These are phyloP conservation scores for Boletus sp. DNA, from an alignment of 1,284 basidiomycete genomes.

Conservation along the genomic window DNA sequence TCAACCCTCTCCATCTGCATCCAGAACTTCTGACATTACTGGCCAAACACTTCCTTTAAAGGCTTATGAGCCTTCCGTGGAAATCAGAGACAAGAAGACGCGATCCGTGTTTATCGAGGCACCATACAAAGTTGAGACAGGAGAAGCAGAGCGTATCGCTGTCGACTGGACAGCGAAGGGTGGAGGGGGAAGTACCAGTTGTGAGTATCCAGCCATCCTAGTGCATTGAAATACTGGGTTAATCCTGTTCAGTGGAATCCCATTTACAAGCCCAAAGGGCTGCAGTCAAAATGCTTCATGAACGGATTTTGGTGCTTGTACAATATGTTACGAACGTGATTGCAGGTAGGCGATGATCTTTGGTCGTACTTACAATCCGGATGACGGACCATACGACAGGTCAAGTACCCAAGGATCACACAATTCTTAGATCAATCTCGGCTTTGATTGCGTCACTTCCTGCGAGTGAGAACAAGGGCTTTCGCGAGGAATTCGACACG, in stretches of 20 bases:
- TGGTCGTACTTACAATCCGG: background rate
- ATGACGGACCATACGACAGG: constrained; percentile 39
- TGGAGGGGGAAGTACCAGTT: constrained; percentile 76
- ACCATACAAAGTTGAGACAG: constrained; percentile 87
- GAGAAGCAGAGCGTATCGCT: constrained; percentile 96
- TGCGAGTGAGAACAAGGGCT: constrained; percentile 73
- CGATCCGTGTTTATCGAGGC: constrained; percentile 81
- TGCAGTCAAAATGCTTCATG: constrained; percentile 93
- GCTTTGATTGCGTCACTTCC: constrained; percentile 85
- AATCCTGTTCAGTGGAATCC: constrained; percentile 65
- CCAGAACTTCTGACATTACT: constrained; percentile 52
- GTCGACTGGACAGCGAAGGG: constrained; percentile 94
- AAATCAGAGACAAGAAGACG: constrained; percentile 73
- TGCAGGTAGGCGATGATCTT: constrained; percentile 49
- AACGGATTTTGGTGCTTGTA: constrained; percentile 80
- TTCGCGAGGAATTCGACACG: constrained; percentile 82
- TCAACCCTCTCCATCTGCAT: constrained; percentile 50
- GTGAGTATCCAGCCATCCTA: constrained; percentile 43
- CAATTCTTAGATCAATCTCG: constrained; percentile 78
- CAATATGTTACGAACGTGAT: constrained; percentile 78
- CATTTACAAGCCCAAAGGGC: constrained; percentile 89
- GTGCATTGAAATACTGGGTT: background rate
- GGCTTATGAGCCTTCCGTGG: constrained; percentile 85
- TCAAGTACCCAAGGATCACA: constrained; percentile 67
- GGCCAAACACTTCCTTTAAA: constrained; percentile 77